Evolutionary conservation across 2,329 filamentous ascomycete species (phyloP).

Genomic region (Diaporthe velutina): DNA sequence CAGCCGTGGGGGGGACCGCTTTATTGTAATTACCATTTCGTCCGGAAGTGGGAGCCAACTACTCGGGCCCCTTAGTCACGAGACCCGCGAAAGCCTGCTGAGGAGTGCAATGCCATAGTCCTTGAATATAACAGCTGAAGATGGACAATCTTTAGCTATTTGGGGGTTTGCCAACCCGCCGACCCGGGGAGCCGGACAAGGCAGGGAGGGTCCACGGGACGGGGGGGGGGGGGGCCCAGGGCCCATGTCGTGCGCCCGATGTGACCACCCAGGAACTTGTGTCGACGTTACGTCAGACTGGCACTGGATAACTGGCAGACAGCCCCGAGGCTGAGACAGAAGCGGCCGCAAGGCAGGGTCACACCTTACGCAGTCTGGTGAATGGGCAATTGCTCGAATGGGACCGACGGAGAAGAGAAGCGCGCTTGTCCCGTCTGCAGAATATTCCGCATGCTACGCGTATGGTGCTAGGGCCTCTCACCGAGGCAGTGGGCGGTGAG

Average conservation of each 20-base stretch:
- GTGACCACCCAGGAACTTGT: background rate
- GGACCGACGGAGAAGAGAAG: background rate
- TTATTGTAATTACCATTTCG: background rate
- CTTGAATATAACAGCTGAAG: background rate
- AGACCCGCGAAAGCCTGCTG: background rate
- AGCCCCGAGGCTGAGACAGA: constrained; percentile 2
- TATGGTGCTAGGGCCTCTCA: background rate
- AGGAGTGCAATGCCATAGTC: background rate
- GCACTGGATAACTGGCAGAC: background rate
- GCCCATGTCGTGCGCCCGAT: constrained; percentile 2
- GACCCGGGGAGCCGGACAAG: constrained; percentile 18
- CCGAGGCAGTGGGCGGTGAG: constrained; percentile 7
- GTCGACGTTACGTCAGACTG: constrained; percentile 4
- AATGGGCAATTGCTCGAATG: background rate
- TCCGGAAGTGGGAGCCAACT: background rate
- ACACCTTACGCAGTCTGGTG: background rate
- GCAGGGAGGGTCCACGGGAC: background rate
- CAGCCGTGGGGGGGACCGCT: background rate
- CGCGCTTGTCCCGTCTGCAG: constrained; percentile 18
- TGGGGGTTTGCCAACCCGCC: background rate
- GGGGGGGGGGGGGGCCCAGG: no score
- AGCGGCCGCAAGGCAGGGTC: background rate
- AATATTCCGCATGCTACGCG: background rate
- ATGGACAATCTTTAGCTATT: background rate
- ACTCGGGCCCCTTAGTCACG: background rate